phyloP scores from a whole-genome alignment of 2,329 filamentous ascomycete genomes.

The Alternaria arbusti region DNA sequence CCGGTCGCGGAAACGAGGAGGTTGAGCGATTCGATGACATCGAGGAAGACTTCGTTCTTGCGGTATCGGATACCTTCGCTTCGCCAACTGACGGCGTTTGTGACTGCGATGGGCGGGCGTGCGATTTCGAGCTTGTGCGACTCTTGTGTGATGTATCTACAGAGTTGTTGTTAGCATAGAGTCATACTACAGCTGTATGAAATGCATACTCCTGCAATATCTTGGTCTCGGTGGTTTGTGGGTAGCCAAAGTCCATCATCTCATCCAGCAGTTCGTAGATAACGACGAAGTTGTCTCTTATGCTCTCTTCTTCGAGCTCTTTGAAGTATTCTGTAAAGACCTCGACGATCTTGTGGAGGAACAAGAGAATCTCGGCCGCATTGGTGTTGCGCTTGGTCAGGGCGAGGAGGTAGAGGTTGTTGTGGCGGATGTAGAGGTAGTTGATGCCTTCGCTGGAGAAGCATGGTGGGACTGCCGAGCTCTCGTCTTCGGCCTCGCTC shows the following conservation, averaged over 20 bases:
- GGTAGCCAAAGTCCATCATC: constrained; percentile 99
- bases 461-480: constrained; percentile 93
- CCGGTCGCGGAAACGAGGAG: constrained; percentile 92
- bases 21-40: constrained; percentile 96
- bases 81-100: constrained; percentile 97
- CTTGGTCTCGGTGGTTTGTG: constrained; percentile 97
- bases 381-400: constrained; percentile 99
- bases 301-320: constrained; percentile 96
- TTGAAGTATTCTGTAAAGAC: constrained; percentile 99
- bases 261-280: constrained; percentile 99
- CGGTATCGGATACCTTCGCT: constrained; percentile 97
- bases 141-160: constrained; percentile 93
- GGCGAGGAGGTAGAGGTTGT: constrained; percentile 97
- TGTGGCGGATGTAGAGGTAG: constrained; percentile 99
- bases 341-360: constrained; percentile 97
- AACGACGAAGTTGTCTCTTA: constrained; percentile 98
- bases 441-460: constrained; percentile 99
- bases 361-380: constrained; percentile 96
- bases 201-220: constrained; percentile 82
- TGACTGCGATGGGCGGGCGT: constrained; percentile 94
- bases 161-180: constrained; percentile 1
- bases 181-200: rapidly evolving
- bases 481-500: constrained; percentile 98
- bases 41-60: constrained; percentile 99
- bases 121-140: constrained; percentile 98